Base-by-base conservation (phyloP, 1,139 yeast species). In the Taphrina populina region DNA sequence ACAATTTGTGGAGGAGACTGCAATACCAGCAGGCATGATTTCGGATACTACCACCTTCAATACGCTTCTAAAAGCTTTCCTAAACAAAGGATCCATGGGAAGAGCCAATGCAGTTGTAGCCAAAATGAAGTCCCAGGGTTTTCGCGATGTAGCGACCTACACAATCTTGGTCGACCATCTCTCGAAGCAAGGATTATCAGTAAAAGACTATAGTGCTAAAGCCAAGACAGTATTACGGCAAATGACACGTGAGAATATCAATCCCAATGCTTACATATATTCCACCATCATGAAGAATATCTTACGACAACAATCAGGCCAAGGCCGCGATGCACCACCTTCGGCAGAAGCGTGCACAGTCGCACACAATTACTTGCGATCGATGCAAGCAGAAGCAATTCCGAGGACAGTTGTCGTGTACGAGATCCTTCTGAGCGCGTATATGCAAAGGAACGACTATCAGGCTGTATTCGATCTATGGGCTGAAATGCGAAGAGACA, bases 121-220 rank as follows among this genome's bases (percentile, higher is more conserved):
- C 24, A 23, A 23, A 2, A 21, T 37, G 43, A 20, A 21, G 7
- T 15, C 30, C 10, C 23, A 20, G 24, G n/a, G 24, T 27, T 29
- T 37, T 6, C 10, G 43, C 21, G 43, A 37, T 23, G 43, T 37
- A 29, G 43, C 43, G 17, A 37, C 43, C 7, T 37, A 37, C 24
- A 29, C 43, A 23, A 37, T 37, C 11, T 13, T 37, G 29, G 29
- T 37, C 29, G 43, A 37, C 17, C 13, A 21, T 13, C 24, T 23
- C 13, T 17, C 43, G 13, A 29, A 8, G 13, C 43, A 23, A 20
- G 6, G 27, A 21, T 29, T 29, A 4, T 6, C 30, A 8, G n/a
- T 15, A 8, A 21, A 20, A 17, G 30, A 37, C 4, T 37, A 23
- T 37, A 11, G 21, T 11, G 2, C 2, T 8, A 37, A 23, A 17